Conservation (phyloP, 352 stramenopile species). For the Phytophthora cryptogea region DNA sequence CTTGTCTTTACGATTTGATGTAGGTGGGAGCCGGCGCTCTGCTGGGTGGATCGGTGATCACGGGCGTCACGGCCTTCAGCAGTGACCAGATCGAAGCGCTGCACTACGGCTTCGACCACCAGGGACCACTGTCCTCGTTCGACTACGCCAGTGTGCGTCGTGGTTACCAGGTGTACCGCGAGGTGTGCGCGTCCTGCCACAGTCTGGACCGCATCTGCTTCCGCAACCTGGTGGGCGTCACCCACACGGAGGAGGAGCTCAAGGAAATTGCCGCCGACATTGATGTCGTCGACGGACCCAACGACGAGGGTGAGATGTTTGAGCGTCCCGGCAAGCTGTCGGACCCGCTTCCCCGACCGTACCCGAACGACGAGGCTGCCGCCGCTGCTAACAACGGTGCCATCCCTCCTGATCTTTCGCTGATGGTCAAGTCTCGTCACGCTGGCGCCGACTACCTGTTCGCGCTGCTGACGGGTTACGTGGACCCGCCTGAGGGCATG, state of each 20-base stretch:
- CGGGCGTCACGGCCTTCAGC: constrained; percentile 80
- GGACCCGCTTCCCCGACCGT: constrained; percentile 95
- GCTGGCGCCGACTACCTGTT: constrained; percentile 98
- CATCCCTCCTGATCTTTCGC: constrained; percentile 96
- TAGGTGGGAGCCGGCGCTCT: constrained; percentile 73
- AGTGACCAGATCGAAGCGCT: constrained; percentile 88
- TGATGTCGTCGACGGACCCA: constrained; percentile 96
- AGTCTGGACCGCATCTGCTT: constrained; percentile 97
- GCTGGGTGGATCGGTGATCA: constrained; percentile 77
- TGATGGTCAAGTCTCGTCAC: constrained; percentile 98
- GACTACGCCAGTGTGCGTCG: constrained; percentile 95
- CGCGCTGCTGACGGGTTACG: constrained; percentile 97
- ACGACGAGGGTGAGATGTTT: constrained; percentile 99
- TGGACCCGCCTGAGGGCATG: constrained; percentile 93
- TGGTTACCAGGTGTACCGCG: constrained; percentile 99
- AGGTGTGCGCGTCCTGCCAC: constrained; percentile 98
- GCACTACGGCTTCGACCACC: constrained; percentile 90
- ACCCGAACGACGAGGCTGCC: constrained; percentile 97
- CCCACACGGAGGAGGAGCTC: constrained; percentile 93
- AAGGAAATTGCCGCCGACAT: constrained; percentile 94
- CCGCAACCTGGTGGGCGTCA: constrained; percentile 97
- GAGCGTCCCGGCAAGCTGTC: constrained; percentile 97
- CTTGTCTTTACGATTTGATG: constrained; percentile 17
- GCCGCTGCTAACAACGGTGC: constrained; percentile 97
- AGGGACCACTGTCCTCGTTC: constrained; percentile 86